These are phyloP conservation scores for Xerocomus potaroensis DNA, from an alignment of 768 basidiomycete species.

Conservation along the genomic window DNA sequence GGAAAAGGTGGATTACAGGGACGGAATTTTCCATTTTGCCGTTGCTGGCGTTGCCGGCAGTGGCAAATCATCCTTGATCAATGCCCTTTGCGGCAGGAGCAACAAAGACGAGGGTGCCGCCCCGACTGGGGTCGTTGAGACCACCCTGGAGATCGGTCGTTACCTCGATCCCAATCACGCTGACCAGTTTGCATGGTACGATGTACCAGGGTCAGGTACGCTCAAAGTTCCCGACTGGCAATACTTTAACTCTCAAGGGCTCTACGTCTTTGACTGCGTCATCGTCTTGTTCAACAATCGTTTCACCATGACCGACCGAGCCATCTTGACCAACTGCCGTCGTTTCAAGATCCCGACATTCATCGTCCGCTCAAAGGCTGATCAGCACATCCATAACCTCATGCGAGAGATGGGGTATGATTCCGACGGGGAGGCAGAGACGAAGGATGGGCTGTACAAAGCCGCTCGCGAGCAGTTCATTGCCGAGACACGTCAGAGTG, in stretches of 20 bases:
- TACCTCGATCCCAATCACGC: conserved; percentile 26
- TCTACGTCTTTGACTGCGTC: conserved; percentile 36
- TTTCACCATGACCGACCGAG: conserved; percentile 34
- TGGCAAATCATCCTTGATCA: conserved; percentile 31
- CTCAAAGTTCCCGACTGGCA: conserved; percentile 34
- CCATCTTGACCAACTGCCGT: conserved; percentile 30
- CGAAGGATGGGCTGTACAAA: conserved; percentile 17
- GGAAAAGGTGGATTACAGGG: conserved; percentile 23
- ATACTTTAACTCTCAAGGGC: conserved; percentile 37
- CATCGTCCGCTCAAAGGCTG: conserved; percentile 36
- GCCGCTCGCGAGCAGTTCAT: conserved; percentile 28
- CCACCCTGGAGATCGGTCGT: conserved; percentile 27
- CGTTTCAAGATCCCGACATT: conserved; percentile 34
- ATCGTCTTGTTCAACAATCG: conserved; percentile 34
- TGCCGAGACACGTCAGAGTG: conserved; percentile 20
- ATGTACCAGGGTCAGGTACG: conserved; percentile 37
- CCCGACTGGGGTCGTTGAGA: conserved; percentile 31
- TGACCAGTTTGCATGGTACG: conserved; percentile 33
- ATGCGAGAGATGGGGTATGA: conserved; percentile 27
- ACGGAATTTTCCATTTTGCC: conserved; percentile 29
- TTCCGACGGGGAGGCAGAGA: conserved; percentile 17
- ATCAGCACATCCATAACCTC: conserved; percentile 28
- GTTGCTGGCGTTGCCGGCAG: conserved; percentile 29
- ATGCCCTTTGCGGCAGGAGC: conserved; percentile 30
- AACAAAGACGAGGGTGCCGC: conserved; percentile 29